These are phyloP conservation scores for Sporothrix curviconia DNA, from an alignment of 2,329 filamentous ascomycete species.

Conservation along the genomic window DNA sequence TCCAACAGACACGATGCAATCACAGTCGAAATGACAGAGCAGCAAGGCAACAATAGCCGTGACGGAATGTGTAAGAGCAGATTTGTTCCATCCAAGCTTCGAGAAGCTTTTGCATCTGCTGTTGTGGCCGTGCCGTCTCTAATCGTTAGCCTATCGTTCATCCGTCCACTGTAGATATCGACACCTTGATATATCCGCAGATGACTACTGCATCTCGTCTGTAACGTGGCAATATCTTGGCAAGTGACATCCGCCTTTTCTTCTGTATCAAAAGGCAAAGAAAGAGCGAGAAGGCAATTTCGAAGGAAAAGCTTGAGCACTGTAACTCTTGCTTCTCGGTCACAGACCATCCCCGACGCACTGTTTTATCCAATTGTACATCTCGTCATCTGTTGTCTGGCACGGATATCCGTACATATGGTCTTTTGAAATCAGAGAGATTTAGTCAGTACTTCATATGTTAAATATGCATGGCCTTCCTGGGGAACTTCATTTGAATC, in stretches of 20 bases:
- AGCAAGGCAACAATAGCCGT: too few species aligned
- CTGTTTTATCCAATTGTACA: too few species aligned
- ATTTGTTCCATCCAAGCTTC: not conserved
- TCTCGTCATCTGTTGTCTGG: too few species aligned
- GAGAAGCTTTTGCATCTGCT: not conserved
- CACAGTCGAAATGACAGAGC: too few species aligned
- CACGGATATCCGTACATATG: not conserved
- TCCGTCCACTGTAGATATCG: not conserved
- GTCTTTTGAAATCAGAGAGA: too few species aligned
- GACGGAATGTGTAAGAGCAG: too few species aligned
- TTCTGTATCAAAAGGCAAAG: not conserved
- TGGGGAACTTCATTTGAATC: too few species aligned
- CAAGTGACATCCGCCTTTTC: not conserved
- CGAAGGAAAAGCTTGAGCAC: not conserved
- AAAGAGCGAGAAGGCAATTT: not conserved
- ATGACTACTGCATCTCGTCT: not conserved
- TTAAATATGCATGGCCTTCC: too few species aligned
- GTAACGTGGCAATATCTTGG: conserved; percentile 8
- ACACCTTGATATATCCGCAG: not conserved
- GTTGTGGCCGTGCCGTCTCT: not conserved
- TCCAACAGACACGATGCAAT: too few species aligned
- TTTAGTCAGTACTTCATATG: too few species aligned
- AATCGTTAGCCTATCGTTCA: not conserved
- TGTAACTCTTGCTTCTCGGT: not conserved
- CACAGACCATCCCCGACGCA: conserved; percentile 3